A percentile compares a stretch with the other conserved stretches of the same genome.
phyloP scores from a whole-genome alignment of 345 rosid genomes.

The Mangifera indica region DNA sequence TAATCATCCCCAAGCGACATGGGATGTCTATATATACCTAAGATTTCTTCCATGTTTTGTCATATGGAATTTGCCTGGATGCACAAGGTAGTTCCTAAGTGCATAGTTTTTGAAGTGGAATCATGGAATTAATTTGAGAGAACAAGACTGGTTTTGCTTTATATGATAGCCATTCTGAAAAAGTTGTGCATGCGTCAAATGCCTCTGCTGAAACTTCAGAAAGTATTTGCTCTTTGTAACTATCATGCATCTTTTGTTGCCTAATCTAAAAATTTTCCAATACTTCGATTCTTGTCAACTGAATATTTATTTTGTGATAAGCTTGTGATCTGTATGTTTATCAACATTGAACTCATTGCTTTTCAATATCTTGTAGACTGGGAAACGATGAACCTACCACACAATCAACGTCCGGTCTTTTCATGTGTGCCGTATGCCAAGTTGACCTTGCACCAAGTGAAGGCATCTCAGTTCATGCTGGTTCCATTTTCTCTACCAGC shows the following conservation, averaged over 20 bases:
- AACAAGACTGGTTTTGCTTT: background rate
- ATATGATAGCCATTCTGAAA: background rate
- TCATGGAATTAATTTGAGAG: background rate
- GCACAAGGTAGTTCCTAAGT: background rate
- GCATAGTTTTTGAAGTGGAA: background rate
- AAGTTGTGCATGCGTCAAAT: background rate
- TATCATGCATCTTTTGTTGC: background rate
- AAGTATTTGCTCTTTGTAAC: background rate
- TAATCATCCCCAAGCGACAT: no score
- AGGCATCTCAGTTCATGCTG: conserved; percentile 80
- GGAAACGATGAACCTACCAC: conserved; percentile 44
- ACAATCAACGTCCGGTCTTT: conserved; percentile 59
- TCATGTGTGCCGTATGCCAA: conserved; percentile 80
- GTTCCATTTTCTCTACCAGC: conserved; percentile 67
- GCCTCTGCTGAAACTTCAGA: background rate
- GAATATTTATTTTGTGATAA: background rate
- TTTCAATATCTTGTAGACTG: conserved; percentile 43
- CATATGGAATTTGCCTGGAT: no score
- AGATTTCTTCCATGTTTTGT: no score
- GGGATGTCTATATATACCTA: no score
- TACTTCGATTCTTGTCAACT: background rate
- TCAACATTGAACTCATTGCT: background rate
- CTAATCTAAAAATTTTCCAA: background rate
- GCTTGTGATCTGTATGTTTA: background rate
- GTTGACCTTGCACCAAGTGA: conserved; percentile 73